Base-by-base conservation (phyloP, 2,329 filamentous ascomycete species). In the Monilinia fructigena region DNA sequence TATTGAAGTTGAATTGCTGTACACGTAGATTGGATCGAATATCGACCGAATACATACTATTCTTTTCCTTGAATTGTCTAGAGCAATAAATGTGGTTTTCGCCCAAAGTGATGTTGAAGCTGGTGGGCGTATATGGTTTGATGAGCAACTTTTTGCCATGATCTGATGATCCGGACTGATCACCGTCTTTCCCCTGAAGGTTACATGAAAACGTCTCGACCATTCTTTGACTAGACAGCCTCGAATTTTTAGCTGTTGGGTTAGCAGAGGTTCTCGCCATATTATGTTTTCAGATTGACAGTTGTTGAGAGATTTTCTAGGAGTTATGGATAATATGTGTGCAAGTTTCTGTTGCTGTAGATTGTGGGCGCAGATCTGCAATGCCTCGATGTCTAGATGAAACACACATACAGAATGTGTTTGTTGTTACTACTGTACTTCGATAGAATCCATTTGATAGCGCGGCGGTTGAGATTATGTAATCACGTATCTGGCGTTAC, bases 1-100 rank as follows among this genome's bases (percentile, higher is more conserved):
- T 23, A 40, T 55, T 55, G 31, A 35, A n/a, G 38, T 55, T 55
- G 53, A 40, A 14, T 55, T 40, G 35, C 10, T 55, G 53, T 55
- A 38, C 4, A 38, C 11, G 2, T 55, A 55, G 20, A 55, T 55
- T 55, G 53, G 31, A 55, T 55, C 20, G 2, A 12, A 5, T 50
- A 11, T 26, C n/a, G 18, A 40, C 4, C 12, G 31, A 5, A 38
- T 55, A 11, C n/a, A 26, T 50, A n/a, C 16, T 54, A 4, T 54
- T 35, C 8, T 20, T 31, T 35, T 20, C 26, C 31, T 54, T 35
- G 20, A 54, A 54, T 20, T 55, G 20, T 6, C 53, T 38, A 8
- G 28, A 55, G 38, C 28, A 6, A 38, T 35, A n/a, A 14, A 54
- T n/a, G 26, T 31, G 28, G 7, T 31, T 31, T 52, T 47, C 16